Evolutionary conservation across 2,329 filamentous ascomycete species (phyloP).

Genomic region (Ceratocystis cubensis): DNA sequence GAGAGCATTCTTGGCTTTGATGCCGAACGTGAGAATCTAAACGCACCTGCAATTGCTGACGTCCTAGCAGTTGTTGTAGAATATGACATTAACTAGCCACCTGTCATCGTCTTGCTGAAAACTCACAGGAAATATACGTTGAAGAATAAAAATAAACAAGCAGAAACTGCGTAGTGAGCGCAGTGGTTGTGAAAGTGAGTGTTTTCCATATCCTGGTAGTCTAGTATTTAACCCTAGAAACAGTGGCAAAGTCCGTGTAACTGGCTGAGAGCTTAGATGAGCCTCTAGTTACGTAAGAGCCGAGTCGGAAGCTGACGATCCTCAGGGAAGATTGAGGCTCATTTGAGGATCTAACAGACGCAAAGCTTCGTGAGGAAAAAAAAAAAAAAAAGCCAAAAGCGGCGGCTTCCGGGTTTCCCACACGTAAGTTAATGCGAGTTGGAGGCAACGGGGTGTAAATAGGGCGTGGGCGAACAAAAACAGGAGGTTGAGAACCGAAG

Average conservation of each 20-base stretch:
- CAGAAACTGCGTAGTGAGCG: neutral
- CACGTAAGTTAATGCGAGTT: constrained; percentile 4
- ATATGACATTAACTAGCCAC: no score
- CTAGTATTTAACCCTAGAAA: neutral
- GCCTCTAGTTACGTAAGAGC: constrained; percentile 12
- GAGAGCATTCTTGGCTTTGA: no score
- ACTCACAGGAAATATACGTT: no score
- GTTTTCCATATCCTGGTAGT: neutral
- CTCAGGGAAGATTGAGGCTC: constrained; percentile 5
- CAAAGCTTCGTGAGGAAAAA: neutral
- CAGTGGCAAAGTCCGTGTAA: constrained; percentile 1
- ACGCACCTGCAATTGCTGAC: no score
- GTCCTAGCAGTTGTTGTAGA: no score
- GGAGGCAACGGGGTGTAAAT: neutral
- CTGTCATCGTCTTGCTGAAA: no score
- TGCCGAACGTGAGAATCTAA: no score
- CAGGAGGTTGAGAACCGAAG: neutral
- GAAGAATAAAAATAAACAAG: neutral
- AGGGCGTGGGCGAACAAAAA: constrained; percentile 3
- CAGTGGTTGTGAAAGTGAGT: neutral
- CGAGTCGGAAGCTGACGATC: neutral
- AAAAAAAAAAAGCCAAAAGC: neutral
- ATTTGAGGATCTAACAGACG: neutral
- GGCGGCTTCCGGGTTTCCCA: constrained; percentile 1
- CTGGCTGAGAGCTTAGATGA: neutral